These are phyloP conservation scores for Aquilaria malaccensis DNA, from an alignment of 345 rosid species.

Conservation along the genomic window DNA sequence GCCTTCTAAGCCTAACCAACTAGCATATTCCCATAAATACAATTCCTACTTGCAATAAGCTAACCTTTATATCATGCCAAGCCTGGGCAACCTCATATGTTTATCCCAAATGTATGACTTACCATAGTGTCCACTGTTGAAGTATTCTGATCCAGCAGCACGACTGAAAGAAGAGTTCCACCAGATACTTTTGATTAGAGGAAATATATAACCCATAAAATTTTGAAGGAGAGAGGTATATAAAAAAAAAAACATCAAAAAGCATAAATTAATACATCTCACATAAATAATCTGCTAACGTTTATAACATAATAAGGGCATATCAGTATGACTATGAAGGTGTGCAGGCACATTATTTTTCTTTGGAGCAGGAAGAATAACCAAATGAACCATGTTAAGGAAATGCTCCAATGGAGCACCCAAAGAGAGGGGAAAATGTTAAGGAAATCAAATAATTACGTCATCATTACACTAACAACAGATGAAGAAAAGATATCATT, in stretches of 20 bases:
- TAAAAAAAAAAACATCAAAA: background rate
- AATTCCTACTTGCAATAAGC: too few relatives aligned
- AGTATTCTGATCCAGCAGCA: conserved; percentile 76
- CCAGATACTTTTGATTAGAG: conserved; percentile 33
- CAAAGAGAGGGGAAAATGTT: too few relatives aligned
- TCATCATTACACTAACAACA: too few relatives aligned
- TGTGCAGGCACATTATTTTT: background rate
- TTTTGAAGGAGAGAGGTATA: conserved; percentile 7
- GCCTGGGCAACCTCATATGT: too few relatives aligned
- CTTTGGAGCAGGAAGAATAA: background rate
- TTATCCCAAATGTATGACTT: conserved; percentile 9
- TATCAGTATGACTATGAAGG: background rate
- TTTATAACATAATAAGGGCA: background rate
- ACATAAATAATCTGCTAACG: conserved; percentile 8
- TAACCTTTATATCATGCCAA: too few relatives aligned
- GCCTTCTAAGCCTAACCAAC: too few relatives aligned
- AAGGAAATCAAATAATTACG: too few relatives aligned
- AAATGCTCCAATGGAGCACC: too few relatives aligned
- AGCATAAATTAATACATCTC: background rate
- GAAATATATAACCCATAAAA: too few relatives aligned
- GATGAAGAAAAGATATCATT: too few relatives aligned
- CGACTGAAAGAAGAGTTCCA: conserved; percentile 85
- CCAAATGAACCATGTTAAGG: too few relatives aligned
- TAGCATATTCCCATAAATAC: too few relatives aligned
- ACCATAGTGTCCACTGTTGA: conserved; percentile 61